A percentile compares a stretch with the other conserved stretches of the same genome.
Conservation (phyloP, 441 rosid genomes). For the Euphorbia celastroides region DNA sequence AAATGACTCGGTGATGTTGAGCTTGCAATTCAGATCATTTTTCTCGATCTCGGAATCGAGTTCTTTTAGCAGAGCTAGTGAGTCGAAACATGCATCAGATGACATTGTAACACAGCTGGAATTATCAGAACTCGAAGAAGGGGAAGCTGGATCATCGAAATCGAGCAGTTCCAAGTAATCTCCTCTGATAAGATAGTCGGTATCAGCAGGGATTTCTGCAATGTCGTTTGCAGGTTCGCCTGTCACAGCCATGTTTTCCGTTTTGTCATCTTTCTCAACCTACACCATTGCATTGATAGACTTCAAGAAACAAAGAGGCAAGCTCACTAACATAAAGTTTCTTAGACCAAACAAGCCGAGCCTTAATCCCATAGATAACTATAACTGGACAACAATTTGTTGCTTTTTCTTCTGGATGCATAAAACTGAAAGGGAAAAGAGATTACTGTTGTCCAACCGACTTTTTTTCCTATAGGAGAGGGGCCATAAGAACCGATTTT, state of each 20-base stretch:
- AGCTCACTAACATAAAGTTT: neutral
- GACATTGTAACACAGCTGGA: conserved; percentile 49
- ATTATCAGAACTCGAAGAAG: conserved; percentile 46
- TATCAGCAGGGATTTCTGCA: conserved; percentile 17
- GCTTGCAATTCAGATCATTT: conserved; percentile 15
- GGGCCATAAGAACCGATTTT: no score
- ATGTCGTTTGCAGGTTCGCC: conserved; percentile 21
- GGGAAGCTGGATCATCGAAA: conserved; percentile 33
- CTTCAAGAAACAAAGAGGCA: conserved; percentile 20
- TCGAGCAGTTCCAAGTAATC: conserved; percentile 47
- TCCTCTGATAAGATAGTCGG: conserved; percentile 19
- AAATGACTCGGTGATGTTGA: conserved; percentile 24
- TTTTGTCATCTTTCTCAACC: conserved; percentile 26
- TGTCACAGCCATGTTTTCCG: conserved; percentile 13
- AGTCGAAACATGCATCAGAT: conserved; percentile 43
- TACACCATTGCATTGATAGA: conserved; percentile 19
- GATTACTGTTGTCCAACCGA: no score
- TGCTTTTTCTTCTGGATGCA: no score
- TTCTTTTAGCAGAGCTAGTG: conserved; percentile 34
- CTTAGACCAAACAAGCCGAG: no score
- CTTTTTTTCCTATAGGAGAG: no score
- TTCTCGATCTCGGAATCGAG: conserved; percentile 25
- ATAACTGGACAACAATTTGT: no score
- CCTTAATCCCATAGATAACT: no score
- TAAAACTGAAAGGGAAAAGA: no score